Percentiles rank a stretch among this genome's conserved stretches.
These are phyloP conservation scores for Hymenoscyphus linearis DNA, from an alignment of 2,329 filamentous ascomycete genomes.

Conservation along the genomic window DNA sequence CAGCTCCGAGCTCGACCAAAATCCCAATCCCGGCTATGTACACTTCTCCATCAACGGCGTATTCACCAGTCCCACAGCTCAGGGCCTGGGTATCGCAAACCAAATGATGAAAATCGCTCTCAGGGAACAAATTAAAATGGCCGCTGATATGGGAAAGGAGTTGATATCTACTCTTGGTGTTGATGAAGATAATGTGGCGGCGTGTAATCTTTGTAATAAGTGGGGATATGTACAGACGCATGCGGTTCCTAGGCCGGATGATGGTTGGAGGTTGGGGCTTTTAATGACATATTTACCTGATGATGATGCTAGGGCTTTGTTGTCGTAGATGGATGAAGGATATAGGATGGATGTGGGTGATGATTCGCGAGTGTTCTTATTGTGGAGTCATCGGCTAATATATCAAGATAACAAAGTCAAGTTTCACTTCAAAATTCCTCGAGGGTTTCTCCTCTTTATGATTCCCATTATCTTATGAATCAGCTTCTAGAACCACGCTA, in stretches of 20 bases:
- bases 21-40: constrained; percentile 6
- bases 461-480: neutral
- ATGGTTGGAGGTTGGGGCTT: constrained; percentile 10
- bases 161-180: constrained; percentile 33
- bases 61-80: constrained; percentile 35
- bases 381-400: neutral
- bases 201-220: constrained; percentile 33
- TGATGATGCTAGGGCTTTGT: neutral
- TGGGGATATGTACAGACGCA: constrained; percentile 32
- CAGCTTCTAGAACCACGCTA: neutral
- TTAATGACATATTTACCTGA: constrained; percentile 20
- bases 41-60: constrained; percentile 35
- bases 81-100: constrained; percentile 34
- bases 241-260: constrained; percentile 14
- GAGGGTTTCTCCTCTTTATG: neutral
- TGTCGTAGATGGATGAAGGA: neutral
- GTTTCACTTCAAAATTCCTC: no score
- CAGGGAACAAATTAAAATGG: constrained; percentile 25
- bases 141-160: constrained; percentile 17
- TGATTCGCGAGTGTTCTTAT: neutral
- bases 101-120: constrained; percentile 30
- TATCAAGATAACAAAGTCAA: no score
- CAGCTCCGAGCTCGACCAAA: neutral
- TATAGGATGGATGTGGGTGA: neutral
- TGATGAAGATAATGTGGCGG: constrained; percentile 32